A percentile compares a stretch with the other conserved stretches of the same genome.
Evolutionary conservation across 2,329 filamentous ascomycete genomes (phyloP).

Genomic region (Fusarium poae): DNA sequence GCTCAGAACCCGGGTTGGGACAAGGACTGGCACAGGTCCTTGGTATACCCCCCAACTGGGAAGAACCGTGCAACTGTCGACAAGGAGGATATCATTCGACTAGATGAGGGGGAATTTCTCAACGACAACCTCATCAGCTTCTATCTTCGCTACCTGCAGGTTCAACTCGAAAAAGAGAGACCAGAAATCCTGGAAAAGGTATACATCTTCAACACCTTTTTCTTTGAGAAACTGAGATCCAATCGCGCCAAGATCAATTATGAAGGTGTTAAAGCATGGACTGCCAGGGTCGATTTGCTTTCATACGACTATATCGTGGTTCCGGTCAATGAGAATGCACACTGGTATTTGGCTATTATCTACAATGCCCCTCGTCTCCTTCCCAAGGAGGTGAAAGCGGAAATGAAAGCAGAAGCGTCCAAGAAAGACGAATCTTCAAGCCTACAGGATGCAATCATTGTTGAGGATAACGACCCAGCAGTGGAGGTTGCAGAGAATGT

Average conservation of each 20-base stretch:
- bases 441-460: conserved; percentile 28
- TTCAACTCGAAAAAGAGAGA: conserved; percentile 66
- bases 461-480: conserved; percentile 28
- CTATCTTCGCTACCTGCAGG: conserved; percentile 81
- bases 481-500: conserved; percentile 27
- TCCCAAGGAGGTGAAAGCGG: conserved; percentile 23
- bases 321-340: conserved; percentile 86
- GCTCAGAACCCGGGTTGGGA: conserved; percentile 64
- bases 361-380: conserved; percentile 83
- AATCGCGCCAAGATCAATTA: conserved; percentile 79
- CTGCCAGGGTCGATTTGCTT: conserved; percentile 85
- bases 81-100: conserved; percentile 77
- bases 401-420: conserved; percentile 5
- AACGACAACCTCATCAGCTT: conserved; percentile 96
- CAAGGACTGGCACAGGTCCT: conserved; percentile 66
- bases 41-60: conserved; percentile 71
- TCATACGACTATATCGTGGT: conserved; percentile 90
- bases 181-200: conserved; percentile 73
- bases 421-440: conserved; percentile 18
- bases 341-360: conserved; percentile 97
- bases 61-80: conserved; percentile 75
- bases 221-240: conserved; percentile 82
- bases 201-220: conserved; percentile 94
- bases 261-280: conserved; percentile 88
- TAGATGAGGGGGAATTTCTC: conserved; percentile 87